Conservation (phyloP, 495 filamentous ascomycete genomes). For the Viridothelium virens region DNA sequence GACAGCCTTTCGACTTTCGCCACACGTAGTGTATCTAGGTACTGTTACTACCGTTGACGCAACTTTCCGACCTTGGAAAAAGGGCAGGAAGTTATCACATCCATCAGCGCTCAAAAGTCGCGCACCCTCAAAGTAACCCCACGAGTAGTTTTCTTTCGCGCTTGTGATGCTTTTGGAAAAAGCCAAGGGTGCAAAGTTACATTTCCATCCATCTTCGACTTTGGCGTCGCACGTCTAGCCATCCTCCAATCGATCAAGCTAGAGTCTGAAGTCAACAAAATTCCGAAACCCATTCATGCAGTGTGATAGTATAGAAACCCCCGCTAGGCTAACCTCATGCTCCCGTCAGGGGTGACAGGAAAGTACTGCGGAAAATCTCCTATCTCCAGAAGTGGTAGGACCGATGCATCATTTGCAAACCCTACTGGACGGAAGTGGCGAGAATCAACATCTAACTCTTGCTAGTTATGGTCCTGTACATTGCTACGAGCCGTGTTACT, state of each 20-base stretch:
- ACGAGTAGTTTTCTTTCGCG: not conserved
- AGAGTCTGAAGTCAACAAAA: not conserved
- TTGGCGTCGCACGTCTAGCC: not conserved
- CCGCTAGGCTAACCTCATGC: not conserved
- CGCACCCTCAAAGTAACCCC: not conserved
- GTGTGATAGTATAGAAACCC: not conserved
- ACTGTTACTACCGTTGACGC: not conserved
- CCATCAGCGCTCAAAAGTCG: not conserved
- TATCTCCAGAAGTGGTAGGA: not conserved
- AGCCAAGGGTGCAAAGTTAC: constrained; percentile 9
- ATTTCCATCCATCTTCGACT: not conserved
- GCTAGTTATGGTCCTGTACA: not conserved
- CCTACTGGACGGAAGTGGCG: not conserved
- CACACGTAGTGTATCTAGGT: too few species aligned
- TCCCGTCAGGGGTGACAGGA: not conserved
- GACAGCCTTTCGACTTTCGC: too few species aligned
- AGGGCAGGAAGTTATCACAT: not conserved
- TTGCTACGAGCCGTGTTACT: not conserved
- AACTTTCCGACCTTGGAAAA: not conserved
- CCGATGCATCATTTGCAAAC: not conserved
- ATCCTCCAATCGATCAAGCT: not conserved
- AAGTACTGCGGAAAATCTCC: not conserved
- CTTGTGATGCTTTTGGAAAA: constrained; percentile 9
- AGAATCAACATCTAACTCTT: not conserved
- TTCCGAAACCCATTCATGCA: not conserved